Conservation (phyloP, 129 eudicot species). For the Tagetes erecta region DNA sequence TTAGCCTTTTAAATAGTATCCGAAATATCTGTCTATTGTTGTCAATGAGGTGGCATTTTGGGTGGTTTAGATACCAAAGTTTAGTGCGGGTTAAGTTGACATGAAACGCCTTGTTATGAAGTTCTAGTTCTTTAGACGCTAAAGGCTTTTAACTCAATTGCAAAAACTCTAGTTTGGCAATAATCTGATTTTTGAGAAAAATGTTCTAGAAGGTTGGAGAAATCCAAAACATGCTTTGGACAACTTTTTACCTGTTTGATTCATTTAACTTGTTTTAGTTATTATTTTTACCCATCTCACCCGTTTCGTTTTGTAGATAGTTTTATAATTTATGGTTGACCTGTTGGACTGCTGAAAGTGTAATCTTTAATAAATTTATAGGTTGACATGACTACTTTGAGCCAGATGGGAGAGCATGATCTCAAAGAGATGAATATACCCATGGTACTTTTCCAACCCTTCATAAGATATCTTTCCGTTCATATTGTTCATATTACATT, state of each 20-base stretch:
- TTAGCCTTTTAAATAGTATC: not conserved
- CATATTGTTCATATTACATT: not conserved
- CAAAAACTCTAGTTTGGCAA: not conserved
- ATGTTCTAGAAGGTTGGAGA: not conserved
- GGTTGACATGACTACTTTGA: constrained; percentile 92
- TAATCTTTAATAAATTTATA: constrained; percentile 26
- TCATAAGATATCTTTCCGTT: not conserved
- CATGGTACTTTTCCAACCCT: constrained; percentile 53
- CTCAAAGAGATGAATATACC: constrained; percentile 91
- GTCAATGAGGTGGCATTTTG: not conserved
- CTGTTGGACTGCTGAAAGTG: not conserved
- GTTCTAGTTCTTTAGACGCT: not conserved
- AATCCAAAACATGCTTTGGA: not conserved
- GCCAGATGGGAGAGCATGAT: constrained; percentile 86
- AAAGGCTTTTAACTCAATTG: not conserved
- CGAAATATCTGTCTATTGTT: not conserved
- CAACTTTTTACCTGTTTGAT: not conserved
- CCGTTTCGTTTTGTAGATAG: not conserved
- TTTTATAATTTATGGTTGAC: not conserved
- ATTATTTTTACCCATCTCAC: not conserved
- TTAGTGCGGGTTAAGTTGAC: not conserved
- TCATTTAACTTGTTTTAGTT: not conserved
- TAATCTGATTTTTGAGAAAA: not conserved
- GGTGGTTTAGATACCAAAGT: not conserved
- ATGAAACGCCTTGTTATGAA: not conserved